Evolutionary conservation across 1,139 yeast genomes (phyloP), one percentile per base, ranked within the genome.

Genomic region (Pichia sp.): DNA sequence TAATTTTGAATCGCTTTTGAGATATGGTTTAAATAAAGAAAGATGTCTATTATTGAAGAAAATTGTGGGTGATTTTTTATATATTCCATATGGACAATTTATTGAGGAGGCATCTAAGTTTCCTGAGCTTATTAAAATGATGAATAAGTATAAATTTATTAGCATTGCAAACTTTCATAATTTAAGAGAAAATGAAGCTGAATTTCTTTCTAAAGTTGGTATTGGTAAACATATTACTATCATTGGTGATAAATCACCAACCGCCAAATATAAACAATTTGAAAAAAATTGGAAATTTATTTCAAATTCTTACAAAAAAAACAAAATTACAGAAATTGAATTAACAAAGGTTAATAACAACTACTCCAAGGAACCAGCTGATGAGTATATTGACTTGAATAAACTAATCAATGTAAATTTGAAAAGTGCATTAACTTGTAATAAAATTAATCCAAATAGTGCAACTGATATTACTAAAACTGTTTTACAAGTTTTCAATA

Each of bases 11-110:
- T n/a, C 35, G 3, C n/a, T 35, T 8, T n/a, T 42, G 4, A 43
- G 45, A 35, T 46, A 35, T 29, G 47, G 47, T 11, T 31, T 46
- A 10, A 20, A 16, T 3, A 46, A 33, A 35, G 34, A 39, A 6
- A 33, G 27, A 4, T 12, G 37, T 20, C 10, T 31, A 12, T 3
- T 24, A 12, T 22, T 47, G 22, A 47, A 47, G 27, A 22, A 28
- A 6, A 10, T 27, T 7, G 26, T 47, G 36, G 48, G 43, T 16
- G 34, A 41, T 31, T 23, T 12, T 4, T 28, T 39, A 6, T 47
- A 41, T 28, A 9, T 40, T 6, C 31, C 46, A 20, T 43, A 47
- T 28, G 8, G 28, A 2, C 36, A 41, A 31, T 20, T 45, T 4
- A 27, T 40, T 11, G 42, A 33, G 24, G 39, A 44, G 25, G 16